A percentile compares a stretch with the other conserved stretches of the same genome.
Conservation (phyloP, 2,329 filamentous ascomycete species). For the Phoma sp. region DNA sequence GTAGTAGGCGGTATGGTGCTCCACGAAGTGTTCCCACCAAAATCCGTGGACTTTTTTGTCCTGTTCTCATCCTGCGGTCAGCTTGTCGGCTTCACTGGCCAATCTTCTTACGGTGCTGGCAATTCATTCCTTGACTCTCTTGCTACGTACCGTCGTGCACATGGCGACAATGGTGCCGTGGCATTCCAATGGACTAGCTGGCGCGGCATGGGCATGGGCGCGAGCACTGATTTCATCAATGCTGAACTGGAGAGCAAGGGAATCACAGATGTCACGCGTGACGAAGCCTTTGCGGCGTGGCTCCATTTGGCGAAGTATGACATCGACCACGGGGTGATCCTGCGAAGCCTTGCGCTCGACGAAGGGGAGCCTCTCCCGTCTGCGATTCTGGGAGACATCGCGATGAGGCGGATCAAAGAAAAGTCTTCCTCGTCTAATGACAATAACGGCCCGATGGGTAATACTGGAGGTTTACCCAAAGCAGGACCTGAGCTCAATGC, state of each 20-base stretch:
- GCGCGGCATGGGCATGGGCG: conserved; percentile 3
- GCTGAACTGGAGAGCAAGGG: conserved; percentile 5
- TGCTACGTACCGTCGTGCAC: conserved; percentile 21
- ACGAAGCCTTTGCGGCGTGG: conserved; percentile 3
- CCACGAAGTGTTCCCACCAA: conserved; percentile 2
- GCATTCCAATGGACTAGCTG: conserved; percentile 6
- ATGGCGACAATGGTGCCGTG: conserved; percentile 44
- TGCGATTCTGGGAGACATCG: conserved; percentile 2
- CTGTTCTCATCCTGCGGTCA: conserved; percentile 8
- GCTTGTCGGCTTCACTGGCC: conserved; percentile 7
- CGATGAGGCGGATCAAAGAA: conserved; percentile 7
- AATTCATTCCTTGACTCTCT: conserved; percentile 34
- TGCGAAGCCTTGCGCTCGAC: background rate
- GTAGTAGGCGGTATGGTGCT: conserved; percentile 2
- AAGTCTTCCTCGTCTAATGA: conserved; percentile 2
- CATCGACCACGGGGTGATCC: conserved; percentile 3
- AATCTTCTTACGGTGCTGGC: conserved; percentile 30
- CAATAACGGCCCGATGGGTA: background rate
- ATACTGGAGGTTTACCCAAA: conserved; percentile 5
- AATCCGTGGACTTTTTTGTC: conserved; percentile 8
- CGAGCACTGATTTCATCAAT: conserved; percentile 4
- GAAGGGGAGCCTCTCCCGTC: conserved; percentile 5
- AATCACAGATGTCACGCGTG: conserved; percentile 3
- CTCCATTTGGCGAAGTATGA: conserved; percentile 1
- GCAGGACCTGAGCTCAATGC: conserved; percentile 32